These are phyloP conservation scores for Coniosporium apollinis DNA, from an alignment of 495 filamentous ascomycete genomes.

Conservation along the genomic window DNA sequence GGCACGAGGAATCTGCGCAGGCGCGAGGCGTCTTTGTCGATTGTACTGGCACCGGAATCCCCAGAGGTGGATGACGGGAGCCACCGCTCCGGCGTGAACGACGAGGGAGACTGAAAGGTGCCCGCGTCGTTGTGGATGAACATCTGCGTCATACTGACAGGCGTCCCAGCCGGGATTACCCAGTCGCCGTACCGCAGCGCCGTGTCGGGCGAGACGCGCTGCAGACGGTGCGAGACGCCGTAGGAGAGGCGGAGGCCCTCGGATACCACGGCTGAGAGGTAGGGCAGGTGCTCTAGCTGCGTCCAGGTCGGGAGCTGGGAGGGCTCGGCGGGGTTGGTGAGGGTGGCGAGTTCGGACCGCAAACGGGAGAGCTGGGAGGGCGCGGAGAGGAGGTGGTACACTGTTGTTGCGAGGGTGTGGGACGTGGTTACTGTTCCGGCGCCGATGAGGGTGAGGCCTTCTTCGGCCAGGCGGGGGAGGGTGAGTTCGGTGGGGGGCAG, in stretches of 20 bases:
- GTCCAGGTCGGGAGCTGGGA: conserved; percentile 17
- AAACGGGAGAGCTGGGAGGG: conserved; percentile 6
- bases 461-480: conserved; percentile 8
- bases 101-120: conserved; percentile 6
- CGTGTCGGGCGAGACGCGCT: conserved; percentile 3
- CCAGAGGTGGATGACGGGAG: background rate
- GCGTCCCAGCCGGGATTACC: conserved; percentile 7
- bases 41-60: background rate
- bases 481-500: conserved; percentile 11
- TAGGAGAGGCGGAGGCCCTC: conserved; percentile 31
- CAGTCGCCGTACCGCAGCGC: conserved; percentile 1
- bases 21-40: background rate
- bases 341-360: conserved; percentile 5
- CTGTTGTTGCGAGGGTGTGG: conserved; percentile 4
- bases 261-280: conserved; percentile 29
- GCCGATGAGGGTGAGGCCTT: conserved; percentile 10
- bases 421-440: conserved; percentile 13
- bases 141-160: conserved; percentile 5
- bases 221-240: conserved; percentile 4
- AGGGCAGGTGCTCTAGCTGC: conserved; percentile 34
- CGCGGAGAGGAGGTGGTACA: conserved; percentile 12
- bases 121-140: conserved; percentile 4
- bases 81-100: conserved; percentile 8
- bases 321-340: background rate
- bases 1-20: conserved; percentile 12